Conservation (phyloP, 2,329 filamentous ascomycete species). For the Daldinia sp. region DNA sequence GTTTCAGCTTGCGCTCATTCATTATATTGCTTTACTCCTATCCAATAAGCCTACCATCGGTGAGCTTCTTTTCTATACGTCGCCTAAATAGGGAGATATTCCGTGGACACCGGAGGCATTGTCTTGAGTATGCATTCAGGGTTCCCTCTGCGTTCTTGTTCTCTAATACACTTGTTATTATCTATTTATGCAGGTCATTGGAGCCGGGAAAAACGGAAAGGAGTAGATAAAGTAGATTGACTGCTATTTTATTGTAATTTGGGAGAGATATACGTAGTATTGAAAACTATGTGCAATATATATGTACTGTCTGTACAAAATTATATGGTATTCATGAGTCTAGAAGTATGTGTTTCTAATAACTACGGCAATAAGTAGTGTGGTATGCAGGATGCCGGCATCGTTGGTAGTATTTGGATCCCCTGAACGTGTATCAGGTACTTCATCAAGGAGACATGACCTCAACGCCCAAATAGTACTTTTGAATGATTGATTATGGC, state of each 20-base stretch:
- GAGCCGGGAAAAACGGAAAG: not conserved
- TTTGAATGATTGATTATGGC: not conserved
- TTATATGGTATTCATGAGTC: not conserved
- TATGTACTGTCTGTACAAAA: constrained; percentile 7
- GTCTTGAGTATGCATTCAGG: not conserved
- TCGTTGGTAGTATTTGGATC: not conserved
- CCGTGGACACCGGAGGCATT: not conserved
- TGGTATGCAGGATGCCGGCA: no score
- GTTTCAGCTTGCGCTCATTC: not conserved
- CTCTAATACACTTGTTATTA: not conserved
- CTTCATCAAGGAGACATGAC: not conserved
- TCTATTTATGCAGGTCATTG: not conserved
- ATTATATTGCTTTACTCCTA: not conserved
- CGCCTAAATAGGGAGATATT: not conserved
- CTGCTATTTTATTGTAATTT: no score
- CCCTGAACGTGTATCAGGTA: not conserved
- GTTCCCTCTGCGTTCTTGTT: not conserved
- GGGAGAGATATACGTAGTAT: not conserved
- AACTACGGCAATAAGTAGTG: not conserved
- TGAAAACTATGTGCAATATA: not conserved
- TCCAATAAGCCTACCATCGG: not conserved
- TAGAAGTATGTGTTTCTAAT: not conserved
- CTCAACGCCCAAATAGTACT: not conserved
- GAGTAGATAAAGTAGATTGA: not conserved
- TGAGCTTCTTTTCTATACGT: not conserved